phyloP scores from a whole-genome alignment of 129 eudicot genomes.

The Flaveria linearis region DNA sequence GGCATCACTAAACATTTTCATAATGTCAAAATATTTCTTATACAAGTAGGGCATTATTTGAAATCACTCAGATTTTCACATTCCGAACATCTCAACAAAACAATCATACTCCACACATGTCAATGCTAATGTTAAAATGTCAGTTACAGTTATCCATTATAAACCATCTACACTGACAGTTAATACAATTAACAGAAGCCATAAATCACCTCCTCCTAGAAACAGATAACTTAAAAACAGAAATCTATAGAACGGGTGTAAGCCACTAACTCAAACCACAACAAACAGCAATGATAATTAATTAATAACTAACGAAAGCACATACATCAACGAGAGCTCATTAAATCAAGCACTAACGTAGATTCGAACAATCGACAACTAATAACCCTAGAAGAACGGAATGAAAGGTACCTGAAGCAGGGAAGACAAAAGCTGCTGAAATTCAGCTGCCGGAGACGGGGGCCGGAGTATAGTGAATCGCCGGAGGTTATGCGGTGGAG shows the following conservation, averaged over 20 bases:
- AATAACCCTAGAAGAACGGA: conserved; percentile 12
- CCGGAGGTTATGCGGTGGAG: not conserved
- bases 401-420: conserved; percentile 2
- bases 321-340: too few relatives aligned
- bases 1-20: conserved; percentile 1
- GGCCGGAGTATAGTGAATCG: too few relatives aligned
- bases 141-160: not conserved
- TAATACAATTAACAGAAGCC: not conserved
- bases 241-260: not conserved
- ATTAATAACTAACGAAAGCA: not conserved
- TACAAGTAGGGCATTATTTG: not conserved
- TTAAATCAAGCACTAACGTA: too few relatives aligned
- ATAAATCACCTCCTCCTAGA: not conserved
- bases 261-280: not conserved
- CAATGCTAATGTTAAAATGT: too few relatives aligned
- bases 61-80: not conserved
- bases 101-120: not conserved
- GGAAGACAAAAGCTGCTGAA: not conserved
- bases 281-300: not conserved
- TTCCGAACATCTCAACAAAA: not conserved
- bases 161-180: not conserved
- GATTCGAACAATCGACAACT: not conserved
- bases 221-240: not conserved
- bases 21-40: not conserved
- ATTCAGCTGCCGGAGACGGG: not conserved